A percentile compares a stretch with the other conserved stretches of the same genome.
Evolutionary conservation across 2,329 filamentous ascomycete species (phyloP).

Genomic region (Scedosporium aurantiacum): DNA sequence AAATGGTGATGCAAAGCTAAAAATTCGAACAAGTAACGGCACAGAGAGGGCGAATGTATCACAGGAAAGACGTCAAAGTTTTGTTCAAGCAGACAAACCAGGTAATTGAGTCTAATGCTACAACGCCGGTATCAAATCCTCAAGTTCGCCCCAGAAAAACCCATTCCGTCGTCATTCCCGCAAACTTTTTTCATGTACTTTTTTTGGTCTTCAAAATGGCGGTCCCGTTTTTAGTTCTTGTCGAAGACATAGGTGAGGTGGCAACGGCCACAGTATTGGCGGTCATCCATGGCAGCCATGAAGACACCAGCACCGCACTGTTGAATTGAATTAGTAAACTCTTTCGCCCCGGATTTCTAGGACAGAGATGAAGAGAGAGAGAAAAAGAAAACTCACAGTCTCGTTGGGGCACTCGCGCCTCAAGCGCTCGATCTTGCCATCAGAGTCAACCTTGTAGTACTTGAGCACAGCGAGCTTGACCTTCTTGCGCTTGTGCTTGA

Average conservation of each 20-base stretch:
- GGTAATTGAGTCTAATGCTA: slow-evolving; percentile 7
- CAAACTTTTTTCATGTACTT: slow-evolving; percentile 7
- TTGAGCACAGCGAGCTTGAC: slow-evolving; percentile 99
- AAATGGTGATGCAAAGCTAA: not conserved
- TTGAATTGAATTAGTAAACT: not conserved
- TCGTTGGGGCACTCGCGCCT: slow-evolving; percentile 93
- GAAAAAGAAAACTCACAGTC: slow-evolving; percentile 49
- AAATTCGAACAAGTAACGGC: not conserved
- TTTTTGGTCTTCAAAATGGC: slow-evolving; percentile 6
- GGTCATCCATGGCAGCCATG: slow-evolving; percentile 99
- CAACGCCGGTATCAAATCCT: slow-evolving; percentile 7
- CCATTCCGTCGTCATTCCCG: slow-evolving; percentile 9
- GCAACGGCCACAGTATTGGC: slow-evolving; percentile 85
- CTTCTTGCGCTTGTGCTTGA: slow-evolving; percentile 99
- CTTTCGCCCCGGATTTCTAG: rapidly evolving
- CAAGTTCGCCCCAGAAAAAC: slow-evolving; percentile 10
- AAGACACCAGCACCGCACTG: slow-evolving; percentile 99
- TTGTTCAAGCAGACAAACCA: slow-evolving; percentile 2
- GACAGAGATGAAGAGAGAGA: slow-evolving; percentile 1
- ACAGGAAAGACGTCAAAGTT: not conserved
- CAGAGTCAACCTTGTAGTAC: slow-evolving; percentile 99
- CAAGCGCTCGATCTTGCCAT: slow-evolving; percentile 99
- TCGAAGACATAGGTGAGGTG: slow-evolving; percentile 65
- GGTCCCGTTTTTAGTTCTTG: slow-evolving; percentile 43
- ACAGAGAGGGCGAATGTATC: not conserved